Evolutionary conservation across 441 rosid genomes (phyloP).

Genomic region (Brassica balearica): DNA sequence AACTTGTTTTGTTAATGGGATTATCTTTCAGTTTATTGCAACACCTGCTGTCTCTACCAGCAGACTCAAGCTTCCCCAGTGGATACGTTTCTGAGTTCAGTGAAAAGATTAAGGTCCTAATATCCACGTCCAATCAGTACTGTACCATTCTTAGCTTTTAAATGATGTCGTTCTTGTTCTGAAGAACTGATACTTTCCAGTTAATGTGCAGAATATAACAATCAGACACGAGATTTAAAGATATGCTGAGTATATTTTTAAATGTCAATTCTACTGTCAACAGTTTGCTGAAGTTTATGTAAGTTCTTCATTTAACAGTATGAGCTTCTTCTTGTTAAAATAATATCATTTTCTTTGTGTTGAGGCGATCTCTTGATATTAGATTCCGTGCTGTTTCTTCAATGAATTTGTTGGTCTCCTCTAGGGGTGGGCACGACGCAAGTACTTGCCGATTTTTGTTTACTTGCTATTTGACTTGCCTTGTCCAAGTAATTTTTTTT

Average conservation of each 20-base stretch:
- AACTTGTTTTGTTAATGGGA: conserved; percentile 20
- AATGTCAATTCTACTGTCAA: conserved; percentile 60
- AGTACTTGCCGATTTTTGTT: no score
- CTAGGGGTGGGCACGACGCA: no score
- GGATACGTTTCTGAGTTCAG: conserved; percentile 74
- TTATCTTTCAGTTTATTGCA: conserved; percentile 69
- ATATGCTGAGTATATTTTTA: conserved; percentile 53
- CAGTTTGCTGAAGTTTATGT: conserved; percentile 76
- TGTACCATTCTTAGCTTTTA: no score
- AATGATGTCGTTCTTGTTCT: no score
- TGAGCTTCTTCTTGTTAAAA: conserved; percentile 25
- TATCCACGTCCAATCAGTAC: no score
- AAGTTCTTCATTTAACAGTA: conserved; percentile 46
- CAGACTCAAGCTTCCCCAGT: conserved; percentile 66
- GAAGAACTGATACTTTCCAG: no score
- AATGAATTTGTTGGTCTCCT: conserved; percentile 51
- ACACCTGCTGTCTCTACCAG: conserved; percentile 74
- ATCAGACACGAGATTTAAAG: conserved; percentile 73
- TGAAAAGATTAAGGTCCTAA: conserved; percentile 71
- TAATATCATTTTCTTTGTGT: conserved; percentile 33
- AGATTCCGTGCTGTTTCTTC: conserved; percentile 78
- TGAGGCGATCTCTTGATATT: conserved; percentile 44
- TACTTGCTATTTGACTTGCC: no score
- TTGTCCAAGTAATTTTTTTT: no score
- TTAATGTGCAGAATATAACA: conserved; percentile 57